These are phyloP conservation scores for Berkeleyomyces rouxiae DNA, from an alignment of 2,329 filamentous ascomycete species.

Conservation along the genomic window DNA sequence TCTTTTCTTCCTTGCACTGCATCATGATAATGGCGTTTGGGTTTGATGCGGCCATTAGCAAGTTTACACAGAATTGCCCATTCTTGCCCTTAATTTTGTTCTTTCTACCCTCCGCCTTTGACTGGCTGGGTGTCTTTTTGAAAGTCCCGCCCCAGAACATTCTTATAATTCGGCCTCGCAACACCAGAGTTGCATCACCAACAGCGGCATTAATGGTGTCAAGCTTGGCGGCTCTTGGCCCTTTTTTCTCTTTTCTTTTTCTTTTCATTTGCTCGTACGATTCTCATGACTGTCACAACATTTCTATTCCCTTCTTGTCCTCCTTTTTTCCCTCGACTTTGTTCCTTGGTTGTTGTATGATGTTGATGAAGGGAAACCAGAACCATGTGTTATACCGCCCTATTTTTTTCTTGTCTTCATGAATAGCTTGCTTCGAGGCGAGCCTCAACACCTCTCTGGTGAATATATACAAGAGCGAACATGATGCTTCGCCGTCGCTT, in stretches of 20 bases:
- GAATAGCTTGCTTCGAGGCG: too few relatives aligned
- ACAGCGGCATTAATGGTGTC: neutral
- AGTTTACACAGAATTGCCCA: neutral
- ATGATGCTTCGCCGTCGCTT: too few relatives aligned
- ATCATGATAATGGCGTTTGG: slow-evolving; percentile 8
- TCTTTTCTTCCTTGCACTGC: slow-evolving; percentile 4
- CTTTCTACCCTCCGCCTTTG: slow-evolving; percentile 5
- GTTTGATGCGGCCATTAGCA: slow-evolving; percentile 1
- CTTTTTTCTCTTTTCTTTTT: neutral
- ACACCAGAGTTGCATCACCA: too few relatives aligned
- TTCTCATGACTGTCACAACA: neutral
- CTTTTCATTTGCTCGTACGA: neutral
- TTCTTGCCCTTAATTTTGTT: neutral
- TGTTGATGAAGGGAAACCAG: neutral
- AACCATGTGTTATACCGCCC: neutral
- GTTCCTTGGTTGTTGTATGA: neutral
- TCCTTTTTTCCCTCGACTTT: neutral
- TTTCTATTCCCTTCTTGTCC: neutral
- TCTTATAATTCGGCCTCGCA: too few relatives aligned
- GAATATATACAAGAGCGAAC: too few relatives aligned
- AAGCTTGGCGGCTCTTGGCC: neutral
- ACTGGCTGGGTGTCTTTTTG: neutral
- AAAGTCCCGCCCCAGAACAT: too few relatives aligned
- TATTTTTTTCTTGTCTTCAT: too few relatives aligned
- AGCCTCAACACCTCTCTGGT: too few relatives aligned